These are phyloP conservation scores for Mycena olivaceomarginata DNA, from an alignment of 768 basidiomycete genomes.

Conservation along the genomic window DNA sequence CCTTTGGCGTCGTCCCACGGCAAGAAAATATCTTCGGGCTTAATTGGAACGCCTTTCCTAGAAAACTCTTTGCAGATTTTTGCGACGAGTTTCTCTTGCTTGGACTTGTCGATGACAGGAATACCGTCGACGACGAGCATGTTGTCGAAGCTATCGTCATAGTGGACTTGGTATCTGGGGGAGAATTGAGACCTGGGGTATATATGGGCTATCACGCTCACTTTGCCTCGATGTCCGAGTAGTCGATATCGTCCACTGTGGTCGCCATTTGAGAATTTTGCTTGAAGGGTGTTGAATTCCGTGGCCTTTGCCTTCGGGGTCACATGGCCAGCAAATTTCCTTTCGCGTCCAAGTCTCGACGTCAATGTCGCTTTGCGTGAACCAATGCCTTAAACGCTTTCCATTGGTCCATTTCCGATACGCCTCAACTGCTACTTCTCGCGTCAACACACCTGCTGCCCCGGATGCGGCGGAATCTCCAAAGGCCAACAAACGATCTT, in stretches of 20 bases:
- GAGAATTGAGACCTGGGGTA: slow-evolving; percentile 19
- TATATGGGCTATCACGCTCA: slow-evolving; percentile 55
- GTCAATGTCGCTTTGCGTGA: slow-evolving; percentile 10
- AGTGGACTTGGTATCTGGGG: slow-evolving; percentile 88
- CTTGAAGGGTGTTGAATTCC: neutral
- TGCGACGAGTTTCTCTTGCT: slow-evolving; percentile 86
- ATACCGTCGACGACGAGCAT: slow-evolving; percentile 95
- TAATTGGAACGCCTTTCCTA: slow-evolving; percentile 86
- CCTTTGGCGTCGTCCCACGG: slow-evolving; percentile 91
- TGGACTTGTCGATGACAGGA: slow-evolving; percentile 91
- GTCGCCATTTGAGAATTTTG: slow-evolving; percentile 41
- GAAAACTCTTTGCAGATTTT: slow-evolving; percentile 91
- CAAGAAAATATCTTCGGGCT: slow-evolving; percentile 86
- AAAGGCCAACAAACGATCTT: slow-evolving; percentile 17
- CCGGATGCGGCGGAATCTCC: neutral
- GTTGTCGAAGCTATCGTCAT: slow-evolving; percentile 93
- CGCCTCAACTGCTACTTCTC: slow-evolving; percentile 22
- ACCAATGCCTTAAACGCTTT: slow-evolving; percentile 37
- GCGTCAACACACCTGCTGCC: neutral
- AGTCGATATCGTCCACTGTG: slow-evolving; percentile 85
- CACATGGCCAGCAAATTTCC: neutral
- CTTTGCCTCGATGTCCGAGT: slow-evolving; percentile 93
- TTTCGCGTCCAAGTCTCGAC: neutral
- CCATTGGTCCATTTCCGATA: slow-evolving; percentile 32
- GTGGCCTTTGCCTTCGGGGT: neutral